Evolutionary conservation across 257 asterid species (phyloP).

Genomic region (Salvia splendens): DNA sequence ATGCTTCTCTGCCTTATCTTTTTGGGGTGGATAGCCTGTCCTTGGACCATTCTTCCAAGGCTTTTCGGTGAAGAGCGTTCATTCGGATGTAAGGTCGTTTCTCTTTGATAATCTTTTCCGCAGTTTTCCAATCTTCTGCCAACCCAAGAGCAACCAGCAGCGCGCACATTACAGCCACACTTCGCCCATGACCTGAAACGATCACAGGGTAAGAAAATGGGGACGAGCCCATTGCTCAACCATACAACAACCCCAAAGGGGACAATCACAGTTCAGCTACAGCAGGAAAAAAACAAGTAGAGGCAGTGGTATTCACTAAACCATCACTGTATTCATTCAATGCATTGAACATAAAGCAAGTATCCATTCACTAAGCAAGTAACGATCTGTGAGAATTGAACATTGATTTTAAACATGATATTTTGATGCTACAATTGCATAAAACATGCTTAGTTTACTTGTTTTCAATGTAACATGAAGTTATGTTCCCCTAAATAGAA

Average conservation of each 20-base stretch:
- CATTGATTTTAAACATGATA: not conserved
- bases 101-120: constrained; percentile 71
- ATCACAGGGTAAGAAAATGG: not conserved
- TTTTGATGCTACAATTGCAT: not conserved
- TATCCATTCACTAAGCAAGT: not conserved
- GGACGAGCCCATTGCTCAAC: not conserved
- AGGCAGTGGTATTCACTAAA: not conserved
- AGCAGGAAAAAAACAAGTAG: not conserved
- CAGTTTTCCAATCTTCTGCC: constrained; percentile 90
- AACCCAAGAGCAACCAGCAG: constrained; percentile 84
- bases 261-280: not conserved
- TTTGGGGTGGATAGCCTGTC: constrained; percentile 52
- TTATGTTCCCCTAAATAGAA: not conserved
- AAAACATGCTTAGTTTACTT: not conserved
- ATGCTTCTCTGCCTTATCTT: constrained; percentile 29
- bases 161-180: constrained; percentile 94
- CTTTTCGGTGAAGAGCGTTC: constrained; percentile 74
- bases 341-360: not conserved
- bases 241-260: not conserved
- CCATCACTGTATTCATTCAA: not conserved
- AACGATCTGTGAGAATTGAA: not conserved
- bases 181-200: constrained; percentile 82
- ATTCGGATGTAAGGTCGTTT: constrained; percentile 73
- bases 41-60: constrained; percentile 94
- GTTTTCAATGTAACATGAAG: not conserved